Evolutionary conservation across 768 basidiomycete species (phyloP).

Genomic region (Psilocybe cubensis): DNA sequence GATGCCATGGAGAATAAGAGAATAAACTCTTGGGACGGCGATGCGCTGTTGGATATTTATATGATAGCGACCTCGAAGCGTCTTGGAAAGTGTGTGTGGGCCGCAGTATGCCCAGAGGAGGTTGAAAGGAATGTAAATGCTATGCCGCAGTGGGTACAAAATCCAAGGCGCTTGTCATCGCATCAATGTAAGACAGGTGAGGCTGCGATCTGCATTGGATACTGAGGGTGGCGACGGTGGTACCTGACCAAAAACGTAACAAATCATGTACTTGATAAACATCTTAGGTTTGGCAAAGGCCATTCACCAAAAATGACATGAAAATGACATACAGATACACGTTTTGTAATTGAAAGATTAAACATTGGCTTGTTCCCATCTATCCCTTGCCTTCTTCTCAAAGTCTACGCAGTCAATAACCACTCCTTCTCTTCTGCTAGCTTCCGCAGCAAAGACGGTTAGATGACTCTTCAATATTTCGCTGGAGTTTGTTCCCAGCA

Average conservation of each 20-base stretch:
- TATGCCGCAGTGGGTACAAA: not conserved
- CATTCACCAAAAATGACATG: not conserved
- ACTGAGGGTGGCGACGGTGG: no score
- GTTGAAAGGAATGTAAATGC: not conserved
- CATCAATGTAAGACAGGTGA: not conserved
- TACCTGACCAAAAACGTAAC: not conserved
- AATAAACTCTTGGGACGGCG: no score
- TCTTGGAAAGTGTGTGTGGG: not conserved
- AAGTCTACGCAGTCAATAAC: conserved; percentile 75
- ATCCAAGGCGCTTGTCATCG: not conserved
- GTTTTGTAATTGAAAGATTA: not conserved
- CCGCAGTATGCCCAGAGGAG: not conserved
- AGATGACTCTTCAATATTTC: conserved; percentile 81
- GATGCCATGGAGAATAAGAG: not conserved
- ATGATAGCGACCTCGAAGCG: no score
- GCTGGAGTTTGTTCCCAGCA: conserved; percentile 66
- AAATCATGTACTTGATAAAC: not conserved
- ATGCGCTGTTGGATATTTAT: no score
- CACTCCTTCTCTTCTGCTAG: conserved; percentile 66
- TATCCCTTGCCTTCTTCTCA: conserved; percentile 42
- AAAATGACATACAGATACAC: not conserved
- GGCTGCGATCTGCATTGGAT: no score
- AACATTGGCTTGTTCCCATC: not conserved
- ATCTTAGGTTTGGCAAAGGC: not conserved
- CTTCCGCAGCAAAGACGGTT: conserved; percentile 88